Base-by-base conservation (phyloP, 2,329 filamentous ascomycete genomes). In the Trichoderma gracile region DNA sequence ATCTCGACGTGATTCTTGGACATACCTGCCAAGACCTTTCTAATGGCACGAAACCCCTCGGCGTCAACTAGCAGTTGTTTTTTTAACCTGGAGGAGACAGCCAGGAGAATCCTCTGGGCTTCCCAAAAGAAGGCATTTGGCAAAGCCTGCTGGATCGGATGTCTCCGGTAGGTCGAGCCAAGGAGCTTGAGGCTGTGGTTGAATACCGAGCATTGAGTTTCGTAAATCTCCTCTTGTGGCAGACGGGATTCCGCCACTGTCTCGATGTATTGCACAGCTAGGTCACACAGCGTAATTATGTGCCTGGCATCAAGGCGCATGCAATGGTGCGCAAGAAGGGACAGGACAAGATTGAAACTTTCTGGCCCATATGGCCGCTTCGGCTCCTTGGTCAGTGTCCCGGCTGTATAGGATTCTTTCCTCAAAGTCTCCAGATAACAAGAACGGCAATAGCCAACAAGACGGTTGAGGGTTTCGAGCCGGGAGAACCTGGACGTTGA, bases 41-140 rank as follows among this genome's bases (percentile, higher is more conserved):
- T 79, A 50, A 89, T 83, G 4, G 85, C 81, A 55, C 78, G 77
- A 64, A 87, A 89, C 21, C 83, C 83, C 1, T 70, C 67, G 40
- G 77, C 77, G 66, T 80, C 79, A 33, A 88, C 79, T n/a, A 82
- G 70, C 4, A 88, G 73, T 3, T 83, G 79, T 8, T 78, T 79
- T 1, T 79, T 71, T 33, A 85, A 75, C 3, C 74, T 72, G 25
- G 80, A 79, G 0, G 85, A 86, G 71, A 83, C 77, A 19, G 78
- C 76, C 25, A 89, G 73, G 30, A 89, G 75, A 5, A 79, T 74
- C 54, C 79, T 82, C 67, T 88, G 84, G 0, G 85, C 85, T 62
- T 82, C 78, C 86, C 86, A 89, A 42, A 76, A 72, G 66, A 75
- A 78, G 2, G 68, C 64, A 61, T 76, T 73, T 10, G 73, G 74